These are phyloP conservation scores for Digitaria exilis DNA, from an alignment of 202 grass and related monocot species.

Conservation along the genomic window DNA sequence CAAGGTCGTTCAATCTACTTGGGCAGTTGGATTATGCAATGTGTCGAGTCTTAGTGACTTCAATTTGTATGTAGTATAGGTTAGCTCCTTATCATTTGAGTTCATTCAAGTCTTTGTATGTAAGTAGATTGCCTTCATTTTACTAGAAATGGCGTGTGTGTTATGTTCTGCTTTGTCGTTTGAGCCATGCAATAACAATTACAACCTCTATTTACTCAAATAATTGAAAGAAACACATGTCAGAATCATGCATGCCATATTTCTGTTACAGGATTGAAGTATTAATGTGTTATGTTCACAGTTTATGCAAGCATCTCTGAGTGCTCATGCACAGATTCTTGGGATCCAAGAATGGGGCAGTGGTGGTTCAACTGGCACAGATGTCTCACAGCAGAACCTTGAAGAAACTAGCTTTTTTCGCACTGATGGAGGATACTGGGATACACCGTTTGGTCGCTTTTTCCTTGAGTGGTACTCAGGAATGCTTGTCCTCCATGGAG, in stretches of 20 bases:
- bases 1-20: slow-evolving; percentile 24
- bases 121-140: not conserved
- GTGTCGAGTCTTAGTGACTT: not conserved
- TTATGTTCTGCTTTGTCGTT: not conserved
- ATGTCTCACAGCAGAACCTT: slow-evolving; percentile 32
- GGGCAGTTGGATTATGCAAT: not conserved
- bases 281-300: slow-evolving; percentile 41
- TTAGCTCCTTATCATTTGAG: not conserved
- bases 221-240: not conserved
- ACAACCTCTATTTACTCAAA: not conserved
- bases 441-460: slow-evolving; percentile 60
- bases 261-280: slow-evolving; percentile 21
- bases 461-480: slow-evolving; percentile 86
- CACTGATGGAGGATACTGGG: slow-evolving; percentile 61
- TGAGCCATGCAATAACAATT: not conserved
- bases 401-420: slow-evolving; percentile 60
- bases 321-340: slow-evolving; percentile 39
- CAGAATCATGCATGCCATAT: not conserved
- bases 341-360: slow-evolving; percentile 49
- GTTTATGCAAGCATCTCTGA: slow-evolving; percentile 80
- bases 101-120: slow-evolving; percentile 15
- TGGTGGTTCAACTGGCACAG: slow-evolving; percentile 42
- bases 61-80: slow-evolving; percentile 5
- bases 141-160: not conserved
- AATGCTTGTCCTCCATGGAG: slow-evolving; percentile 69